Base-by-base conservation (phyloP, 495 filamentous ascomycete genomes). In the Ascodesmis nigricans region DNA sequence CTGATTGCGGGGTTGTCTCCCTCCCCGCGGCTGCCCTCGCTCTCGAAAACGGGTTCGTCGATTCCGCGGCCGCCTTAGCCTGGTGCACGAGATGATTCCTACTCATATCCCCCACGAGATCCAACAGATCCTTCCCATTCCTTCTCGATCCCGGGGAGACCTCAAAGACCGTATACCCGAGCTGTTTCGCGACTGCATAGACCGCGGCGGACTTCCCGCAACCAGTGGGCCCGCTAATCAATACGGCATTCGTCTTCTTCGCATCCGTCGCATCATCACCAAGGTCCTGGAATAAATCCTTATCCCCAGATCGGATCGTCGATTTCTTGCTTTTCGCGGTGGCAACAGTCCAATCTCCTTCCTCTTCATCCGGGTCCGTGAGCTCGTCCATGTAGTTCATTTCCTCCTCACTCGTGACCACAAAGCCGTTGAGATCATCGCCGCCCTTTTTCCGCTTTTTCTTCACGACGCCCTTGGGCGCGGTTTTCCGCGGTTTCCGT, bases 21-120 rank as follows among this genome's bases (percentile, higher is more conserved):
- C n/a, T n/a, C n/a, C n/a, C n/a, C 19, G 35, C 36, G 13, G 43
- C 31, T 18, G 36, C 29, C 13, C 38, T 45, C 13, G 22, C 28
- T 42, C 37, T 57, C 62, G 93, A 91, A 53, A 95, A 93, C 1
- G 74, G 61, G 64, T 91, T 66, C 29, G 69, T 81, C 23, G 68
- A 59, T 18, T 58, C 53, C 13, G 33, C 24, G 9, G 30, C 32
- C 0, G 31, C 29, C 38, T 38, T 55, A 32, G 31, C 26, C 45
- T 68, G 63, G 38, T 69, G 69, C 23, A 95, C 84, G 3, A 87
- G 68, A 54, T 99, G 90, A 44, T 95, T 95, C 39, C 69, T 69
- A 9, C 80, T 83, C 90, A 95, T 93, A 52, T 95, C 81, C 3
- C 87, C 90, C 11, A 99, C 78, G 36, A 66, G 81, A 34, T 93